Percentiles rank a stretch among this genome's conserved stretches.
phyloP scores from a whole-genome alignment of 2,329 filamentous ascomycete genomes.

The Neophaeococcomyces mojaviensis region DNA sequence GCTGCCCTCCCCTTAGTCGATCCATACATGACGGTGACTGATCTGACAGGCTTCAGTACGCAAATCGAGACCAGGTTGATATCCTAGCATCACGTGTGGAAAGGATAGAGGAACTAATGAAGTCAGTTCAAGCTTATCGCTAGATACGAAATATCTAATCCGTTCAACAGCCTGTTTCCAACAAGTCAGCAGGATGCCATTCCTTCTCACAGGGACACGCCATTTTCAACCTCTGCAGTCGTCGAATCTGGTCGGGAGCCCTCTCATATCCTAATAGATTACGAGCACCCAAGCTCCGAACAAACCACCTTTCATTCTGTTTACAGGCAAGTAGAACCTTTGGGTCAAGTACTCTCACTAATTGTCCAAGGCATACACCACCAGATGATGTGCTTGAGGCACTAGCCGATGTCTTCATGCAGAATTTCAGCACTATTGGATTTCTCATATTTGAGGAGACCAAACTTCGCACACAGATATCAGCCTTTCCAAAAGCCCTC shows the following conservation, averaged over 20 bases:
- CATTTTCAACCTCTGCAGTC: too few relatives aligned
- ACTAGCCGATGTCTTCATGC: slow-evolving; percentile 38
- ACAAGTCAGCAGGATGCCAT: too few relatives aligned
- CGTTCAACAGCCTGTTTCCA: too few relatives aligned
- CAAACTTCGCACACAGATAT: slow-evolving; percentile 18
- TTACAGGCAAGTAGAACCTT: background rate
- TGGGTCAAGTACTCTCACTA: background rate
- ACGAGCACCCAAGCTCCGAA: background rate
- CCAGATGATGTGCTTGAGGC: slow-evolving; percentile 33
- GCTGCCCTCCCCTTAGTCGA: background rate
- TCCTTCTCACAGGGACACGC: too few relatives aligned
- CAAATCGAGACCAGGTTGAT: slow-evolving; percentile 26
- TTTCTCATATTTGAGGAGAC: slow-evolving; percentile 39
- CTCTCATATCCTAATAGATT: background rate
- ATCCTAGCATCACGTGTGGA: slow-evolving; percentile 29
- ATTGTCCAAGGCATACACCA: slow-evolving; percentile 27
- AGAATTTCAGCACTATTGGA: slow-evolving; percentile 45
- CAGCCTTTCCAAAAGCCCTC: slow-evolving; percentile 32
- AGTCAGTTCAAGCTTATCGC: slow-evolving; percentile 20
- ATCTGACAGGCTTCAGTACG: slow-evolving; percentile 17
- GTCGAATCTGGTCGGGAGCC: background rate
- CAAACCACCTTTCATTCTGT: background rate
- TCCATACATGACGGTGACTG: background rate
- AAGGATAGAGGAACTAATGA: slow-evolving; percentile 30
- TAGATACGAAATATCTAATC: too few relatives aligned